A percentile compares a stretch with the other conserved stretches of the same genome.
phyloP scores from a whole-genome alignment of 208 protist genomes.

The Trichomonas tenax region DNA sequence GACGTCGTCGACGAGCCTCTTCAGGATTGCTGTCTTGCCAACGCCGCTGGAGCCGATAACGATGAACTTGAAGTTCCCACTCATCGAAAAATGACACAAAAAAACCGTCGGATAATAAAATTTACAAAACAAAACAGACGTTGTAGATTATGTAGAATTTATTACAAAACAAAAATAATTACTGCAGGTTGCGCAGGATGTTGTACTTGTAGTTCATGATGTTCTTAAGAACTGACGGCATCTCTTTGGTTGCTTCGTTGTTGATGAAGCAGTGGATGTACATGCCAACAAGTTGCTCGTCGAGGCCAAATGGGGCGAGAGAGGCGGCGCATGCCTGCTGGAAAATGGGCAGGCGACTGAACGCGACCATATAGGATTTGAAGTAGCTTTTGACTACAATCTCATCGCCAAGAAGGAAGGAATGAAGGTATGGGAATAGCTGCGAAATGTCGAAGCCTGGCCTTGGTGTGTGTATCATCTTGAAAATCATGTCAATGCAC shows the following conservation, averaged over 20 bases:
- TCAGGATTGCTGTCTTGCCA: neutral
- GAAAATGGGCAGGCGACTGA: neutral
- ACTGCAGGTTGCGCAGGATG: neutral
- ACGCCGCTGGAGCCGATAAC: neutral
- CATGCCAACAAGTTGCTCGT: neutral
- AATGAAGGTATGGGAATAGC: neutral
- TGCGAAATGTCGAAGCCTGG: neutral
- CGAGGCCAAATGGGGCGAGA: neutral
- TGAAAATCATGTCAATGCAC: neutral
- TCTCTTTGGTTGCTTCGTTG: neutral
- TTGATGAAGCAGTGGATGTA: neutral
- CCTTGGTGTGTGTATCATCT: neutral
- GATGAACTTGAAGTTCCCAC: slow-evolving; percentile 5
- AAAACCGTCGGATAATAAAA: neutral
- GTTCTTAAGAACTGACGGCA: neutral
- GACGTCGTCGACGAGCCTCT: neutral
- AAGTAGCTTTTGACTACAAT: neutral
- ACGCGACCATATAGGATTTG: neutral
- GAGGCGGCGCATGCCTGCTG: neutral
- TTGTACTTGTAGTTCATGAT: neutral
- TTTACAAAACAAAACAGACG: too few relatives aligned
- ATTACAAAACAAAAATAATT: too few relatives aligned
- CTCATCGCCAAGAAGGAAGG: neutral
- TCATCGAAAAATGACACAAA: neutral
- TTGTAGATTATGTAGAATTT: too few relatives aligned